A percentile compares a stretch with the other conserved stretches of the same genome.
These are phyloP conservation scores for Arabidopsis hybrid DNA, from an alignment of 441 rosid genomes.

Conservation along the genomic window DNA sequence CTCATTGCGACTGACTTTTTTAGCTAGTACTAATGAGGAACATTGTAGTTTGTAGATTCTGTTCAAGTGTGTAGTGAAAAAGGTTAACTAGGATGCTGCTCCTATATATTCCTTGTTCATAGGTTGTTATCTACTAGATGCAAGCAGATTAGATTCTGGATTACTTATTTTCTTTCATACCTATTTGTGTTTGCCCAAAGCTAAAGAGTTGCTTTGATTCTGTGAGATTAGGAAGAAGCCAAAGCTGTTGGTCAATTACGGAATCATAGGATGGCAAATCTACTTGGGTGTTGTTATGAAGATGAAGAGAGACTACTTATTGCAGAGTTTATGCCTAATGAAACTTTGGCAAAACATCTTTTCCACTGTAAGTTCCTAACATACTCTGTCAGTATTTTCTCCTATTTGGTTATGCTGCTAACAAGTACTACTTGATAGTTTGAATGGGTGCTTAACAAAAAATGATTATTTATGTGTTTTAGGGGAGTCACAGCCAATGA, in stretches of 20 bases:
- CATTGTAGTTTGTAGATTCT: neutral
- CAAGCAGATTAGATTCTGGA: neutral
- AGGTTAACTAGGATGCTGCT: too few relatives aligned
- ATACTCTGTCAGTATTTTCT: neutral
- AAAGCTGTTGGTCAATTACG: conserved; percentile 73
- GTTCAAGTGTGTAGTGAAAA: too few relatives aligned
- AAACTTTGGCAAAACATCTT: conserved; percentile 75
- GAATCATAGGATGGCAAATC: conserved; percentile 63
- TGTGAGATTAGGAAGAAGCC: conserved; percentile 64
- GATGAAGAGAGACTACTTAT: conserved; percentile 78
- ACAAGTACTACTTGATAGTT: neutral
- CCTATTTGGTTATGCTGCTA: neutral
- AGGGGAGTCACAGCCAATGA: conserved; percentile 95
- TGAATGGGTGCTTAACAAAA: neutral
- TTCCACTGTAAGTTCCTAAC: conserved; percentile 63
- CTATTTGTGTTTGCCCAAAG: too few relatives aligned
- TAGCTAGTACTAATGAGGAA: neutral
- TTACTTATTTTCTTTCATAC: neutral
- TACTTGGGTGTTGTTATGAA: conserved; percentile 73
- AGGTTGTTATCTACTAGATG: neutral
- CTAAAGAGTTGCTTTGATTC: neutral
- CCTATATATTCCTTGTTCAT: neutral
- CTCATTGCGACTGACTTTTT: neutral
- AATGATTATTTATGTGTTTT: conserved; percentile 6
- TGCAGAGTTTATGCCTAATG: conserved; percentile 72